Percentiles rank a stretch among this genome's conserved stretches.
These are phyloP conservation scores for Isabelozyma gotoi DNA, from an alignment of 805 yeast genomes.

Conservation along the genomic window DNA sequence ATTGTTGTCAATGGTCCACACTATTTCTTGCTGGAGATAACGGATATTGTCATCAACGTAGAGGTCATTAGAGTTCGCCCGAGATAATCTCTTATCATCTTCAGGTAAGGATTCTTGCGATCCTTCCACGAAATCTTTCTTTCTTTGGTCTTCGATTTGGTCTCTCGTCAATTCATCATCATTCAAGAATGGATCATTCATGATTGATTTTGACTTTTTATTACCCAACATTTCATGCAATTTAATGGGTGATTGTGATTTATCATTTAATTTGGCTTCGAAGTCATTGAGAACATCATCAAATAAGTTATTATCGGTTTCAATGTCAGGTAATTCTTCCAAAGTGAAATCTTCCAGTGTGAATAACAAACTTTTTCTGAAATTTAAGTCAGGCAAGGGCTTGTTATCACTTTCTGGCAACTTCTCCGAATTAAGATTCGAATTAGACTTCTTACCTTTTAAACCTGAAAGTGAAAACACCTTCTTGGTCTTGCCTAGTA, in stretches of 20 bases:
- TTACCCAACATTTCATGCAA: neutral
- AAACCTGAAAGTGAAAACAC: neutral
- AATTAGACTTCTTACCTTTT: neutral
- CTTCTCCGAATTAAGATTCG: neutral
- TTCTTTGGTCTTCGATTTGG: constrained; percentile 40
- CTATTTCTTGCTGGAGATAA: constrained; percentile 25
- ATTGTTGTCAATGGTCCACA: constrained; percentile 16
- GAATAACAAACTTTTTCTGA: constrained; percentile 8
- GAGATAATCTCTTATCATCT: neutral
- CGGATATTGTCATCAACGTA: constrained; percentile 32
- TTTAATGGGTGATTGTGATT: constrained; percentile 4
- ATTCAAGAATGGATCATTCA: constrained; percentile 28
- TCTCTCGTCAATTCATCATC: constrained; percentile 44
- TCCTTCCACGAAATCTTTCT: constrained; percentile 20
- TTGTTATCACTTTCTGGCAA: neutral
- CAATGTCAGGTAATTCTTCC: constrained; percentile 23
- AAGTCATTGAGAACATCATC: constrained; percentile 27
- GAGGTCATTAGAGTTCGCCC: constrained; percentile 18
- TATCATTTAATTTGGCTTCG: constrained; percentile 19
- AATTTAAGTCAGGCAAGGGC: neutral
- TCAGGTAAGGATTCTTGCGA: constrained; percentile 1
- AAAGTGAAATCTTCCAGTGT: constrained; percentile 9
- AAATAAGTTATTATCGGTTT: constrained; percentile 25
- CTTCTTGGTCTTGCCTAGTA: neutral
- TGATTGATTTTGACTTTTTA: neutral